Base-by-base conservation (phyloP, 345 rosid species). In the Citrus sp. region DNA sequence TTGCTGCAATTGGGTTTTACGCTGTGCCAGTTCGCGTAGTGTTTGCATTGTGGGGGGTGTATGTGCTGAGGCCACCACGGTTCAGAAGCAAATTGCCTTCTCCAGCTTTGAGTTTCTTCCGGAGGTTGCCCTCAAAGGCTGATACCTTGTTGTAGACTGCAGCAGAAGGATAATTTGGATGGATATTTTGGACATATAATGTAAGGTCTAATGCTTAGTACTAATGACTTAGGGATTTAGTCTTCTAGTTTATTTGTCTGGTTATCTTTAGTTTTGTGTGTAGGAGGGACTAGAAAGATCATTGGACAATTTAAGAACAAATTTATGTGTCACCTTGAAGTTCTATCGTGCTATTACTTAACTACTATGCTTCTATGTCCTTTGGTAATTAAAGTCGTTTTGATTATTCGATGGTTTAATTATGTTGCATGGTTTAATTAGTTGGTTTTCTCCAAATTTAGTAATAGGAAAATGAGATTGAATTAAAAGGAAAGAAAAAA, bases 41-140 rank as follows among this genome's bases (percentile, higher is more conserved):
- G 34, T 83, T 81, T 27, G 91, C 84, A 10, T 30, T 90, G 35
- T 84, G 85, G 75, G 97, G 93, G 38, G 27, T 89, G 70, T 89
- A 88, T 73, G 84, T 77, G 75, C 76, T 92, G 79, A 85, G 97
- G 88, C 97, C 94, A 7, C 97, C 93, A 4, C 81, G 88, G 82
- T 89, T 90, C 69, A 82, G 91, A 80, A 90, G 85, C 88, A 88
- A 82, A 82, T 65, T 89, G 85, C 94, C 94, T 46, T 85, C 86
- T 19, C 79, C 69, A 54, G 86, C 84, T 77, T 75, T 88, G 66
- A 87, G 89, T 80, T 92, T 92, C 91, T 88, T 92, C 84, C 85
- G 92, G 87, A 87, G 97, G 81, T 76, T 92, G 88, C 94, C 94
- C 27, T 79, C 91, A 1, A 86, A 86, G 65, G 91, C 97, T 32